A percentile compares a stretch with the other conserved stretches of the same genome.
phyloP scores from a whole-genome alignment of 2,329 filamentous ascomycete genomes.

The Microsporum canis region DNA sequence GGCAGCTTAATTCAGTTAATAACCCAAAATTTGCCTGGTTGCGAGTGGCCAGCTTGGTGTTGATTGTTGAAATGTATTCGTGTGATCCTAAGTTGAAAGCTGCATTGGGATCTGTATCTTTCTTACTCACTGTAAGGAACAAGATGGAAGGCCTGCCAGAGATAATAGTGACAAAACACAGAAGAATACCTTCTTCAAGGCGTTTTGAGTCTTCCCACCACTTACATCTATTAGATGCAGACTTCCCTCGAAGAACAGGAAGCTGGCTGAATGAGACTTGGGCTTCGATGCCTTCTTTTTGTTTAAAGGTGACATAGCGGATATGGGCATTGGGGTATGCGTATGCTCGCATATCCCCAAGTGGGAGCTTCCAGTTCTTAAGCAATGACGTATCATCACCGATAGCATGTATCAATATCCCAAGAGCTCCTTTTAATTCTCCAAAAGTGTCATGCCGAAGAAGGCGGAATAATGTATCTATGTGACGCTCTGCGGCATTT shows the following conservation, averaged over 20 bases:
- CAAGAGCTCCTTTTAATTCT: constrained; percentile 38
- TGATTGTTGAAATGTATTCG: not conserved
- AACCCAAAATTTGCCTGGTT: constrained; percentile 20
- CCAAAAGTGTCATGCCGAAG: constrained; percentile 46
- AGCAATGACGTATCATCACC: not conserved
- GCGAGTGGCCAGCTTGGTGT: constrained; percentile 12
- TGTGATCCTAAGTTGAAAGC: not conserved
- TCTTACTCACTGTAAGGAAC: constrained; percentile 16
- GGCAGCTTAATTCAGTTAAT: constrained; percentile 21
- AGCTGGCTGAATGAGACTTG: constrained; percentile 38
- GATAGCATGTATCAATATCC: constrained; percentile 23
- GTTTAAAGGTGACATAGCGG: constrained; percentile 26
- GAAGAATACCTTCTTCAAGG: constrained; percentile 40
- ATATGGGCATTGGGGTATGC: not conserved
- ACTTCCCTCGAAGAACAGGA: constrained; percentile 13
- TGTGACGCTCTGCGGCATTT: constrained; percentile 31
- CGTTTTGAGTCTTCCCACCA: constrained; percentile 44
- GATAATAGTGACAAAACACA: constrained; percentile 27
- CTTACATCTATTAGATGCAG: constrained; percentile 26
- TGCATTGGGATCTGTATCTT: not conserved
- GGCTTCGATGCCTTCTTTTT: constrained; percentile 35
- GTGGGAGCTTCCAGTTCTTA: not conserved
- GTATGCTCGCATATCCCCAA: constrained; percentile 21
- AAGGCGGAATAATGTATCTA: constrained; percentile 47
- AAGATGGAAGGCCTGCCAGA: constrained; percentile 27